A percentile compares a stretch with the other conserved stretches of the same genome.
Evolutionary conservation across 2,329 filamentous ascomycete species (phyloP).

Genomic region (Ophiobolus disseminans): DNA sequence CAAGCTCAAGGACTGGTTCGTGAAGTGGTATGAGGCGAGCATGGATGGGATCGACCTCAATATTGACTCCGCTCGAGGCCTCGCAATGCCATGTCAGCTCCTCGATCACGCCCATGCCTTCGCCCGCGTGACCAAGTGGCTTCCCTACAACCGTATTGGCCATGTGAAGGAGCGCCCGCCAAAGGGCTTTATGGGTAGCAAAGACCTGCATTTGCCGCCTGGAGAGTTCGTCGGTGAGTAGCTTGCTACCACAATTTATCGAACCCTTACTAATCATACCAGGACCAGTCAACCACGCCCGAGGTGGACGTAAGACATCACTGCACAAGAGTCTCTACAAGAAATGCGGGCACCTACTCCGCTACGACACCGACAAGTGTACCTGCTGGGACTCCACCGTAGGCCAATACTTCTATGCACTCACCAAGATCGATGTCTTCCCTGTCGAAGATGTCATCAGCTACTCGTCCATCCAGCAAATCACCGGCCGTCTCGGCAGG

Average conservation of each 20-base stretch:
- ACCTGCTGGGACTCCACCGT: slow-evolving; percentile 19
- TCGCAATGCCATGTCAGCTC: slow-evolving; percentile 36
- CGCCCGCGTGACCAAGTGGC: slow-evolving; percentile 31
- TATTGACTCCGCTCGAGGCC: slow-evolving; percentile 8
- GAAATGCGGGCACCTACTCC: slow-evolving; percentile 15
- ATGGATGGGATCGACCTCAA: slow-evolving; percentile 7
- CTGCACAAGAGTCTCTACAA: slow-evolving; percentile 22
- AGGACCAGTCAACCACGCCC: slow-evolving; percentile 32
- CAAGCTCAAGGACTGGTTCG: slow-evolving; percentile 16
- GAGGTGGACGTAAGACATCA: slow-evolving; percentile 20
- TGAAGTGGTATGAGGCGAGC: slow-evolving; percentile 13
- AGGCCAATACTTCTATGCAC: slow-evolving; percentile 21
- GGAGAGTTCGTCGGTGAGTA: slow-evolving; percentile 28
- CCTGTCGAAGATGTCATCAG: slow-evolving; percentile 25
- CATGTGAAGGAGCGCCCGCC: slow-evolving; percentile 36
- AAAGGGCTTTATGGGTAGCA: slow-evolving; percentile 21
- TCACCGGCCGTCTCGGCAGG: slow-evolving; percentile 14
- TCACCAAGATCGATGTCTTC: slow-evolving; percentile 19
- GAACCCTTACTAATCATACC: not conserved
- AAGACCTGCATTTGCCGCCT: slow-evolving; percentile 16
- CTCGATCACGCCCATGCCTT: slow-evolving; percentile 42
- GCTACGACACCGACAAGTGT: slow-evolving; percentile 11
- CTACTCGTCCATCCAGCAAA: slow-evolving; percentile 13
- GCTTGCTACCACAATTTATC: not conserved
- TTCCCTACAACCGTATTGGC: slow-evolving; percentile 39